Evolutionary conservation across 495 filamentous ascomycete species (phyloP), one percentile per base, ranked within the genome.

Genomic region (Podospora pseudocomata): DNA sequence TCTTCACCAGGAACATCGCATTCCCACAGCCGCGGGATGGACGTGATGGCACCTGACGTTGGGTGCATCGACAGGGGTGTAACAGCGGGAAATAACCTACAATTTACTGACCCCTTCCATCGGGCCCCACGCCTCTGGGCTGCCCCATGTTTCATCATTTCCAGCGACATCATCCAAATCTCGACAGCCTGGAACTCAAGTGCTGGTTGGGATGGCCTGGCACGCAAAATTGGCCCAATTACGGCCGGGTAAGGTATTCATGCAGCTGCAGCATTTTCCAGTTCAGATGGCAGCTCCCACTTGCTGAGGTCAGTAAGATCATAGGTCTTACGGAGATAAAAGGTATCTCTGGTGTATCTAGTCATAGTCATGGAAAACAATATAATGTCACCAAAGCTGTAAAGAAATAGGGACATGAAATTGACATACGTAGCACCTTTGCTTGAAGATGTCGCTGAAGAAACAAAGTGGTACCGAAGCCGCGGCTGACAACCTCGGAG

Each of bases 91-190:
- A 26, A 15, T 26, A 58, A 58, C n/a, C n/a, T 19, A 58, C 55
- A 58, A 58, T 58, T 58, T 58, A 26, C 55, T 58, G 55, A 58
- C 23, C 55, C 55, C 55, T 58, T 58, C 55, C 55, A 58, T 3
- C 23, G 55, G 55, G n/a, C 55, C 55, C 19, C n/a, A 20, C n/a
- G 55, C 11, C n/a, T 23, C 23, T 23, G 23, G 23, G 23, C 23
- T 18, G 54, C 54, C 55, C 55, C 13, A 58, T 58, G 54, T 56
- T 56, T 56, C 54, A 56, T 56, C 19, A 56, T 56, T 18, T 56
- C 15, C 54, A 58, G 55, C 55, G 19, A 26, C 55, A 20, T 57
- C 54, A 20, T 58, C 39, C 39, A 49, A 49, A 49, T 49, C 39
- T 49, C 39, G 39, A 49, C 15, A 49, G 23, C 23, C 23, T 23